Conservation (phyloP, 768 basidiomycete species). For the Termitomyces sp. region DNA sequence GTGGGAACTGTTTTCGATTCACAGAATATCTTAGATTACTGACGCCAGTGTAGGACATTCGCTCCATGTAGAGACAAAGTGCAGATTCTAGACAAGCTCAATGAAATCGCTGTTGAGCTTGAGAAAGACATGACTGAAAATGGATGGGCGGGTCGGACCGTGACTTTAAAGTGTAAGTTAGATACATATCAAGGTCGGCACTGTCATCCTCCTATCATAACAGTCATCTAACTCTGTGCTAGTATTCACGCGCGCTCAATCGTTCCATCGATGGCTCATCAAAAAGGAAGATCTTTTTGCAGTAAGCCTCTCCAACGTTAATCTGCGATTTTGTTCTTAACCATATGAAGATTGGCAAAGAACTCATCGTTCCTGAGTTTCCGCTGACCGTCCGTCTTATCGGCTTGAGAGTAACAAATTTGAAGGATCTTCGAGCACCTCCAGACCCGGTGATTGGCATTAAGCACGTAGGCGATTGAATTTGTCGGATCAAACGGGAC, state of each 20-base stretch:
- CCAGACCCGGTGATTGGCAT: slow-evolving; percentile 52
- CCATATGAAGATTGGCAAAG: slow-evolving; percentile 64
- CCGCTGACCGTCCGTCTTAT: slow-evolving; percentile 82
- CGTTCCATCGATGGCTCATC: slow-evolving; percentile 72
- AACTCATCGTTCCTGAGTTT: slow-evolving; percentile 75
- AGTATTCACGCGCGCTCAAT: slow-evolving; percentile 85
- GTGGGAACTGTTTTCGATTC: slow-evolving; percentile 31
- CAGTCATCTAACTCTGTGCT: background rate
- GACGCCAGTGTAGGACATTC: slow-evolving; percentile 60
- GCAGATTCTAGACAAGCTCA: slow-evolving; percentile 71
- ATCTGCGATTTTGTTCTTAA: background rate
- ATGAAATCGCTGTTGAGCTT: slow-evolving; percentile 79
- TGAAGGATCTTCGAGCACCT: slow-evolving; percentile 72
- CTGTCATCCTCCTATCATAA: background rate
- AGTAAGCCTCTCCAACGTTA: slow-evolving; percentile 37
- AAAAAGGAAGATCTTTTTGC: slow-evolving; percentile 76
- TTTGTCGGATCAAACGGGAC: background rate
- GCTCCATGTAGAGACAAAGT: slow-evolving; percentile 59
- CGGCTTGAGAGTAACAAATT: slow-evolving; percentile 83
- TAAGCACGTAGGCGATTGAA: slow-evolving; percentile 52
- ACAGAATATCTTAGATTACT: background rate
- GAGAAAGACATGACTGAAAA: slow-evolving; percentile 74
- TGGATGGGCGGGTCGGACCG: slow-evolving; percentile 84
- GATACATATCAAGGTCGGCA: slow-evolving; percentile 78
- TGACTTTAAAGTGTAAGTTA: slow-evolving; percentile 92